Evolutionary conservation across 345 rosid genomes (phyloP), one percentile per base, ranked within the genome.

Genomic region (Melastoma malabathricum): DNA sequence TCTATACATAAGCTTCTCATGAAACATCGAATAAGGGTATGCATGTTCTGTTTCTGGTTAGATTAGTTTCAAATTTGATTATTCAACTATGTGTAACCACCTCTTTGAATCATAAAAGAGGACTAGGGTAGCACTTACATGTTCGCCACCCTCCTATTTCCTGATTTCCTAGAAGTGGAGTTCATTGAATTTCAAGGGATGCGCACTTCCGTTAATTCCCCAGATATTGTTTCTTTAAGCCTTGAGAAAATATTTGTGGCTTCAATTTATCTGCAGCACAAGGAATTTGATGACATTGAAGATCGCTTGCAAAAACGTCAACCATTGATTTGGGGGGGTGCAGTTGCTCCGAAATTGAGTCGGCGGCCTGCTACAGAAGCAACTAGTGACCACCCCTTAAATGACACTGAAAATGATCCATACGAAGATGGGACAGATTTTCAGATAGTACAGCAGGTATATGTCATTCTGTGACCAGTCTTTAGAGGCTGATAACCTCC

Each of bases 281-380:
- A 84, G 72, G 98, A 92, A 59, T 92, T 92, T 68, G 95, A 82
- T 64, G 97, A 92, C 70, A 83, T 92, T 66, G 84, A 92, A 65
- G 84, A 84, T 51, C 83, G 81, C 45, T 76, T 81, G 60, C 74
- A 76, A 55, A 81, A 73, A 67, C 86, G 82, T 59, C 94, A 84
- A 52, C 98, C 98, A 13, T 62, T 87, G 62, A 92, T 92, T 60
- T 71, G 68, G 60, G 97, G 84, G 52, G 78, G 83, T 62, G 64
- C 90, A 15, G 87, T 87, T 60, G 81, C 89, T n/a, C 95, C 84
- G 64, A 76, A 80, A 48, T 76, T 87, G 70, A 80, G 82, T 66
- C 77, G 73, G 60, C 82, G 68, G 46, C 71, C 72, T 64, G 89
- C 94, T 5, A 83, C 81, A 27, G 97, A 92, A 78, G 90, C 81